phyloP scores from a whole-genome alignment of 192 early-diverging fungal genomes.

The Rhizoclosmatium globosum region DNA sequence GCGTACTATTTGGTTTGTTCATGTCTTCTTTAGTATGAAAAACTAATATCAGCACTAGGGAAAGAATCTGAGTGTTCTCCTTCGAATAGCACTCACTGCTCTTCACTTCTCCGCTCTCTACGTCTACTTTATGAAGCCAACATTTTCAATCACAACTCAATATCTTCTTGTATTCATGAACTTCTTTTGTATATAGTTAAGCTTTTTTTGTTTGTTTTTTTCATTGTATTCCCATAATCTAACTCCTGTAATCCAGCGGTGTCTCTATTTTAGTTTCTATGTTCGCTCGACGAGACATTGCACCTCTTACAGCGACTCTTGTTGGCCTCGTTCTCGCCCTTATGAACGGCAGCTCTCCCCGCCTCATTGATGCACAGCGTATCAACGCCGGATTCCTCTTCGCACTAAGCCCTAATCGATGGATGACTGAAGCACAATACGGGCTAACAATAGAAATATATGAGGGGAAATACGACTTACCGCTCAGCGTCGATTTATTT shows the following conservation, averaged over 20 bases:
- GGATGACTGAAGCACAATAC: slow-evolving; percentile 37
- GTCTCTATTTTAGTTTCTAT: slow-evolving; percentile 47
- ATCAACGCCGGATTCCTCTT: slow-evolving; percentile 32
- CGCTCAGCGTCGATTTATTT: not conserved
- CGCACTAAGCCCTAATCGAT: slow-evolving; percentile 23
- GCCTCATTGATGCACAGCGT: slow-evolving; percentile 34
- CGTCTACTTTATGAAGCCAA: slow-evolving; percentile 45
- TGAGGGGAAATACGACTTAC: slow-evolving; percentile 13
- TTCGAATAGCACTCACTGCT: slow-evolving; percentile 44
- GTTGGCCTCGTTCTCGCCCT: slow-evolving; percentile 48
- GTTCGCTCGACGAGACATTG: slow-evolving; percentile 48
- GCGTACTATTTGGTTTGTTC: slow-evolving; percentile 45
- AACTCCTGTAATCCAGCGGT: slow-evolving; percentile 19
- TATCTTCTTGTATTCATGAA: slow-evolving; percentile 47
- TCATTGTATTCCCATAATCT: not conserved
- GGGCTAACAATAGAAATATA: not conserved
- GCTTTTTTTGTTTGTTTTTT: not conserved
- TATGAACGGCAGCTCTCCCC: slow-evolving; percentile 55
- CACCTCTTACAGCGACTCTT: slow-evolving; percentile 40
- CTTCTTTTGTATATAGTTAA: slow-evolving; percentile 55
- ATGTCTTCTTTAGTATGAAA: not conserved
- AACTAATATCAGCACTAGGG: slow-evolving; percentile 28
- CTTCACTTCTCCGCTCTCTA: slow-evolving; percentile 54
- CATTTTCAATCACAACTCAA: slow-evolving; percentile 25
- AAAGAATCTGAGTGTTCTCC: slow-evolving; percentile 48